Base-by-base conservation (phyloP, 1,284 basidiomycete species). In the Ganoderma leucocontextum region DNA sequence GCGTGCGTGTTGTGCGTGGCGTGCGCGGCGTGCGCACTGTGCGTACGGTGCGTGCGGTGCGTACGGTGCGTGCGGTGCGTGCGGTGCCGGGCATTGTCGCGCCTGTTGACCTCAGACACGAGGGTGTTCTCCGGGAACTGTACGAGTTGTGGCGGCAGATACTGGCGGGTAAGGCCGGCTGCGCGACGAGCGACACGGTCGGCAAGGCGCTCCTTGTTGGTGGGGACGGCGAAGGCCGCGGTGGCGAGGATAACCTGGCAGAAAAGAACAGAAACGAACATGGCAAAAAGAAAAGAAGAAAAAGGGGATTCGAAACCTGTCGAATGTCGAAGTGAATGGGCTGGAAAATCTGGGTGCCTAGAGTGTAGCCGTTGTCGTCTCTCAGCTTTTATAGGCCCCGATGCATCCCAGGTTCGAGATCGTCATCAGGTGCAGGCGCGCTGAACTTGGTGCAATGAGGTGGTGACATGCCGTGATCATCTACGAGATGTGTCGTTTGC, bases 221-320 rank as follows among this genome's bases (percentile, higher is more conserved):
- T 67, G 22, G 73, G 73, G 60, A 72, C 44, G 33, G 72, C 72
- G 63, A 75, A 65, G 25, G 69, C 72, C 65, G 70, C 65, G 64
- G 73, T 66, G 58, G 72, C 73, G 66, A 73, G 65, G 66, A 73
- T 71, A 22, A 71, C 66, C 68, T 72, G 70, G 66, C 60, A 49
- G 71, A 73, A 42, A 59, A 75, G 67, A 17, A 68, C 59, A 64
- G 67, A 29, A 60, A 65, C 64, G 69, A 72, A 66, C 74, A 75
- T 72, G 64, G 41, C 60, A 42, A 60, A 29, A 53, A 52, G 41
- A 58, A 60, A 57, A 68, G 59, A 65, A 69, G 67, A 49, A 58
- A 64, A 49, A 60, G 64, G 41, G 53, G 59, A 49, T 60, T 33
- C 67, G 70, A 67, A 63, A 67, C 59, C n/a, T n/a, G n/a, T n/a